These are phyloP conservation scores for Mycena pura DNA, from an alignment of 768 basidiomycete genomes.

Conservation along the genomic window DNA sequence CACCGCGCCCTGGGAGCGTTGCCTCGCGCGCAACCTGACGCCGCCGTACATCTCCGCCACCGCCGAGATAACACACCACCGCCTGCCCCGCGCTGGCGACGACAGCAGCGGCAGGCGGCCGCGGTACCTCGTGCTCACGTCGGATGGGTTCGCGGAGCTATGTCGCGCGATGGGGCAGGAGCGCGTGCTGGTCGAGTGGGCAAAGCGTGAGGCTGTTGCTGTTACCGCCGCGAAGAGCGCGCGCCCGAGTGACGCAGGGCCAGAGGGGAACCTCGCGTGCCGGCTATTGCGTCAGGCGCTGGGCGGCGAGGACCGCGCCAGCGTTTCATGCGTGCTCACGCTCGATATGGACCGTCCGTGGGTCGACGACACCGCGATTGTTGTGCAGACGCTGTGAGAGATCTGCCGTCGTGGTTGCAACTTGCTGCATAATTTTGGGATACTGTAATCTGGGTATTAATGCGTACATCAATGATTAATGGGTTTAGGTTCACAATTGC, in stretches of 20 bases:
- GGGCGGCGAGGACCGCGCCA: constrained; percentile 59
- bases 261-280: constrained; percentile 49
- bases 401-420: no score
- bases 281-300: constrained; percentile 62
- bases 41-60: constrained; percentile 72
- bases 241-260: constrained; percentile 21
- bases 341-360: constrained; percentile 69
- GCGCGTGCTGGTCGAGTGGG: constrained; percentile 60
- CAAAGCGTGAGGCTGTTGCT: constrained; percentile 51
- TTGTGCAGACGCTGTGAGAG: constrained; percentile 67
- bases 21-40: constrained; percentile 64
- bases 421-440: no score
- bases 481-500: no score
- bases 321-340: constrained; percentile 65
- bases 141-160: constrained; percentile 71
- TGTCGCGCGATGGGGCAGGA: constrained; percentile 56
- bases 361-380: constrained; percentile 73
- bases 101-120: constrained; percentile 33
- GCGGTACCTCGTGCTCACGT: constrained; percentile 67
- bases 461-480: no score
- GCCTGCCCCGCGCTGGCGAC: constrained; percentile 36
- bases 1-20: constrained; percentile 70
- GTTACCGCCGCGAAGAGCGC: constrained; percentile 34
- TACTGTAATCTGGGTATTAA: no score
- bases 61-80: constrained; percentile 68